Conservation (phyloP, 2,329 filamentous ascomycete species). For the Penicillium sp. region DNA sequence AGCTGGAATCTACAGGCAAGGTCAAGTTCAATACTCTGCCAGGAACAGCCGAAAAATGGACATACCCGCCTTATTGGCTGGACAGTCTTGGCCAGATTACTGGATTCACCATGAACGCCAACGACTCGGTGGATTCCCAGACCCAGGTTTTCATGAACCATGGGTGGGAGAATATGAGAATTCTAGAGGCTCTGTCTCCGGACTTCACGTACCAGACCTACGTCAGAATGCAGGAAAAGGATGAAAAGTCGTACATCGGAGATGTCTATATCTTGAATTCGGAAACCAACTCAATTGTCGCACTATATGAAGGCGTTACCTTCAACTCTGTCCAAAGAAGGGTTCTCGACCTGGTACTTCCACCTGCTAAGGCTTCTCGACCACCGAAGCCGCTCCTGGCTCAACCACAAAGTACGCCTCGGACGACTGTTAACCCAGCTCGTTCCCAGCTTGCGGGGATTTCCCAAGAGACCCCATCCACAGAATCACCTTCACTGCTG, state of each 20-base stretch:
- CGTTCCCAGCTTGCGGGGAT: no score
- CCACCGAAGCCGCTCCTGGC: background rate
- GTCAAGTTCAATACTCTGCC: slow-evolving; percentile 32
- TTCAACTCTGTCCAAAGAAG: slow-evolving; percentile 9
- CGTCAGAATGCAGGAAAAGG: slow-evolving; percentile 61
- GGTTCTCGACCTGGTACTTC: slow-evolving; percentile 12
- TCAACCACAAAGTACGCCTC: no score
- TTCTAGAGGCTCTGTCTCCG: slow-evolving; percentile 55
- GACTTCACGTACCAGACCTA: slow-evolving; percentile 63
- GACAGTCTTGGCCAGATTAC: slow-evolving; percentile 63
- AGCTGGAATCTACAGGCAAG: slow-evolving; percentile 60
- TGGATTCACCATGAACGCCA: slow-evolving; percentile 65
- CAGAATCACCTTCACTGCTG: background rate
- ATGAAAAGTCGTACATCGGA: slow-evolving; percentile 59
- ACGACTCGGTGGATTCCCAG: slow-evolving; percentile 62
- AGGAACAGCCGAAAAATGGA: no score
- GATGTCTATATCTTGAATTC: slow-evolving; percentile 65
- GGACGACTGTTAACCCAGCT: no score
- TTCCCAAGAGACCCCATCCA: background rate
- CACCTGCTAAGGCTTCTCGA: background rate
- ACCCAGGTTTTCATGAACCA: slow-evolving; percentile 66
- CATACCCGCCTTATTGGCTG: slow-evolving; percentile 58
- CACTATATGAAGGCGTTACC: background rate
- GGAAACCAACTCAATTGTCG: slow-evolving; percentile 30
- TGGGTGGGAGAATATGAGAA: slow-evolving; percentile 65